phyloP scores from a whole-genome alignment of 345 rosid genomes.

The Eucalyptus marginata region DNA sequence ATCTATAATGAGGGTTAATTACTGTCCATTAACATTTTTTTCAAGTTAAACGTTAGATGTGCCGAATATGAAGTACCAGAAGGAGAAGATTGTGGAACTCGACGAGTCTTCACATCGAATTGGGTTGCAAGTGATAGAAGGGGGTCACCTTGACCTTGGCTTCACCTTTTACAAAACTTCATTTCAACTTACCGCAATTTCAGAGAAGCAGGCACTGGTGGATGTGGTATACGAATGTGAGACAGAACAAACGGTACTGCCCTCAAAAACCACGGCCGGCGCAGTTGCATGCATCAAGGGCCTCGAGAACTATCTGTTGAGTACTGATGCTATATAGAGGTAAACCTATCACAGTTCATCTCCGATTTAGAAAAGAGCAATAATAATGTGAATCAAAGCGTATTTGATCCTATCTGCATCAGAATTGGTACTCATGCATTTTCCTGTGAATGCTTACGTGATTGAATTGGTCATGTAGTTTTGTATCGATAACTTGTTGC shows the following conservation, averaged over 20 bases:
- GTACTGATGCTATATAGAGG: background rate
- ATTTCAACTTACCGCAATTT: conserved; percentile 9
- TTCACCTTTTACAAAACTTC: conserved; percentile 12
- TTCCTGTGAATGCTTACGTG: background rate
- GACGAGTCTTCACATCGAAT: conserved; percentile 9
- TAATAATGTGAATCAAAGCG: background rate
- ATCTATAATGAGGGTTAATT: background rate
- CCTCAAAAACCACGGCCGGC: background rate
- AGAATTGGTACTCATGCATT: background rate
- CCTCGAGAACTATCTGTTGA: conserved; percentile 5
- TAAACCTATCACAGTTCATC: background rate
- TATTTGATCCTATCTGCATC: background rate
- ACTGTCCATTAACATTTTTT: background rate
- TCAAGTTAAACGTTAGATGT: background rate
- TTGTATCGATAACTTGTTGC: background rate
- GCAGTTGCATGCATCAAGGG: background rate
- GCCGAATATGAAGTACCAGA: conserved; percentile 11
- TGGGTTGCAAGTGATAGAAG: conserved; percentile 16
- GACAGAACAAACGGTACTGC: background rate
- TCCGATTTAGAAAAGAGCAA: background rate
- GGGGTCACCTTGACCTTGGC: conserved; percentile 19
- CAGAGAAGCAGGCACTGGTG: conserved; percentile 3
- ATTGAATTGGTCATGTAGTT: background rate
- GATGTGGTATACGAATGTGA: conserved; percentile 9
- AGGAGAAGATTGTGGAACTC: conserved; percentile 20